A percentile compares a stretch with the other conserved stretches of the same genome.
Conservation (phyloP, 306 rosid genomes). For the Gleditsia sinensis region DNA sequence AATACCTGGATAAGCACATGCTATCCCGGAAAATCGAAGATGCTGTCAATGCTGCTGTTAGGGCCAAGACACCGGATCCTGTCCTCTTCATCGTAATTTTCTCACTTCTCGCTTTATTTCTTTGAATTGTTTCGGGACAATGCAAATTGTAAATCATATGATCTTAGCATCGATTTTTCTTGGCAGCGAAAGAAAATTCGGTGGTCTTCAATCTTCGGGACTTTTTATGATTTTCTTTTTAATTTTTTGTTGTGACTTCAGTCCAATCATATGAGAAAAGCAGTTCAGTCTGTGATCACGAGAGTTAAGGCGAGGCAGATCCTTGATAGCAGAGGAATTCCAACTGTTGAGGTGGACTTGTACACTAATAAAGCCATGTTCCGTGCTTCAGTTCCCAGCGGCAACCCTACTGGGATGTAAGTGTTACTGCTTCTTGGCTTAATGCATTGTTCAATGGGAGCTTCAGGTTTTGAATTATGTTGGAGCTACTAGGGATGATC, state of each 20-base stretch:
- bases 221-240: not conserved
- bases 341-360: slow-evolving; percentile 91
- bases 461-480: not conserved
- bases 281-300: slow-evolving; percentile 20
- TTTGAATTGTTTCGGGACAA: not conserved
- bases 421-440: slow-evolving; percentile 10
- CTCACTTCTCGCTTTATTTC: not conserved
- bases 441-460: not conserved
- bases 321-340: slow-evolving; percentile 96
- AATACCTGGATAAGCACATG: slow-evolving; percentile 74
- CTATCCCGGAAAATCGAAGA: slow-evolving; percentile 96
- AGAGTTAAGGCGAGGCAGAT: slow-evolving; percentile 91
- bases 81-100: slow-evolving; percentile 81
- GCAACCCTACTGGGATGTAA: slow-evolving; percentile 78
- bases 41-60: slow-evolving; percentile 96
- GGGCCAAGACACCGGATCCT: slow-evolving; percentile 92
- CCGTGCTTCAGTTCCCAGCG: slow-evolving; percentile 88
- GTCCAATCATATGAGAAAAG: slow-evolving; percentile 24
- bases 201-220: not conserved
- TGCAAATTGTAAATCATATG: not conserved
- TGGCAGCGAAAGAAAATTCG: not conserved
- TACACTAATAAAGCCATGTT: slow-evolving; percentile 79
- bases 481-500: not conserved
- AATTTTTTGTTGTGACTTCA: not conserved
- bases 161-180: not conserved